Evolutionary conservation across 2,329 filamentous ascomycete species (phyloP), one percentile per base, ranked within the genome.

Genomic region (Alternaria solani): DNA sequence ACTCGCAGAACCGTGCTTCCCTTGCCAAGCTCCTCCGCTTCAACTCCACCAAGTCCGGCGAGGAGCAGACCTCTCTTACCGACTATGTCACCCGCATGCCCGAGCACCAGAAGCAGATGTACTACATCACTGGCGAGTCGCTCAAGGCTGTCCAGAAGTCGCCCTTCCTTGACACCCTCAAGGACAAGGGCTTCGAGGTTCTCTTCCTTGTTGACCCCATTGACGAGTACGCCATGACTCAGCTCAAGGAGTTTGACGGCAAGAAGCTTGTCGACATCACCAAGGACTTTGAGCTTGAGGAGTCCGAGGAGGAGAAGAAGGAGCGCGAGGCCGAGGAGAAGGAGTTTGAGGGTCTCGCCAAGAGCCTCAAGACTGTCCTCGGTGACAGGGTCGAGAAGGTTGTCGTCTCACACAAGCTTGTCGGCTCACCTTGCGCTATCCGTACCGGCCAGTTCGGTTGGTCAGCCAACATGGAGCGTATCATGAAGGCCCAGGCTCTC

Each of bases 391-490:
- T 99, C 71, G 95, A 99, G 92, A 99, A 99, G 91, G 95, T 99
- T 41, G 94, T 99, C 68, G 94, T 99, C 81, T 94, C 90, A 72
- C 92, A 98, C 91, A 98, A 98, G 91, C 90, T 99, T 63, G 89
- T 91, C 74, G 91, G 91, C 80, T 88, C 95, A 69, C 95, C 95
- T 78, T 98, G 95, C 84, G 95, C 95, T 81, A 98, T 99, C 88
- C 94, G 95, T 83, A 99, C 95, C 73, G 95, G 95, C 79, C 95
- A 98, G 86, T 99, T 99, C 83, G 95, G 95, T 84, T 99, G 95
- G 95, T 98, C 94, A 59, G 95, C 95, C 81, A 99, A 99, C 89
- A 99, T 99, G 95, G 95, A 99, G 89, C 95, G 95, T 87, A 99
- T 99, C 90, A 99, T 99, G 95, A 99, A 99, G 91, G 95, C 95